Evolutionary conservation across 371 early-diverging fungal genomes (phyloP), one percentile per base, ranked within the genome.

Genomic region (Smittium culicis): DNA sequence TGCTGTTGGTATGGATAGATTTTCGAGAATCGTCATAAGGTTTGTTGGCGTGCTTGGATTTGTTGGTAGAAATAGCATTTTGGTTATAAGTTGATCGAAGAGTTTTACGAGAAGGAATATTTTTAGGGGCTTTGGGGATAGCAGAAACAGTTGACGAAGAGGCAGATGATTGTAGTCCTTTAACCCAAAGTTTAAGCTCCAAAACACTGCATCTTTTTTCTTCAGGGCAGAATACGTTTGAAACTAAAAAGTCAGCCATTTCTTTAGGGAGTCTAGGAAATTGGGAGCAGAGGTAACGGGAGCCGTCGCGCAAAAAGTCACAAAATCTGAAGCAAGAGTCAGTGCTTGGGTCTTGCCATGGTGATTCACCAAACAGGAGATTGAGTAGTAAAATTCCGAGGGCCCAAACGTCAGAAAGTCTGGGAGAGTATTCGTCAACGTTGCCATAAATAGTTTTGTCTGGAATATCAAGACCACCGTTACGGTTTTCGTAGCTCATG

Each of bases 401-500:
- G 17, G 85, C 83, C 85, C 85, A 85, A 35, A 85, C 73, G 54
- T 85, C 85, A 31, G 83, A 78, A 45, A 77, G 74, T 35, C 78
- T 73, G 5, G 82, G 79, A 59, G 80, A 77, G 69, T 85, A 85
- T 54, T 73, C 72, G 55, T 72, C 71, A 65, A 74, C 75, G 24
- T 75, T 68, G 17, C 81, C 79, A 32, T 73, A 77, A 25, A 77
- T 64, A 0, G 77, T 74, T 16, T 71, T 68, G 58, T 72, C 78
- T 63, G 70, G 70, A n/a, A 68, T 68, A 63, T 77, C 68, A 60
- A 77, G 77, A 11, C 75, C 78, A 34, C 75, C 77, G 70, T 85
- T 85, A 69, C 85, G 81, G 70, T 85, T 83, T 69, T 85, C 85
- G 70, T 76, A 82, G 74, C 85, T 83, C 85, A 85, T 85, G 68